Evolutionary conservation across 2,329 filamentous ascomycete species (phyloP).

Genomic region (Fusarium setosum): DNA sequence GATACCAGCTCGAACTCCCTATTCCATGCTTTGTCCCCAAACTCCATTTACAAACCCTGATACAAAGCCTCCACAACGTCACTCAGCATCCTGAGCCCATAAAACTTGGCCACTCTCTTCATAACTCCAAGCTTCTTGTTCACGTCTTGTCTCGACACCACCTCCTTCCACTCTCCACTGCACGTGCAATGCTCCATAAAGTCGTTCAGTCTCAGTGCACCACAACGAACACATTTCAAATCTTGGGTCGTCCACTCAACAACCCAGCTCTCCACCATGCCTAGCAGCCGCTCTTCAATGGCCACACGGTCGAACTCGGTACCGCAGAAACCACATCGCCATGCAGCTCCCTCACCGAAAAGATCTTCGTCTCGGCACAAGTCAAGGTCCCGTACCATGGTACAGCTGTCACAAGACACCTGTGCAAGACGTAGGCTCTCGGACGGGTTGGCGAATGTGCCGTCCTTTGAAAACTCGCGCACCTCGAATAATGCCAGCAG

Average conservation of each 20-base stretch:
- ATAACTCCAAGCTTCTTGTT: constrained; percentile 75
- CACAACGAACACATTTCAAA: constrained; percentile 79
- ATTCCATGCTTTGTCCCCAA: constrained; percentile 19
- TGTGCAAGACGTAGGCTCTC: constrained; percentile 78
- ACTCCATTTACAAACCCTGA: constrained; percentile 53
- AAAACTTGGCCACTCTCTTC: constrained; percentile 79
- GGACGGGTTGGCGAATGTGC: constrained; percentile 88
- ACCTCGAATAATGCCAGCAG: constrained; percentile 91
- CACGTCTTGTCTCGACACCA: constrained; percentile 74
- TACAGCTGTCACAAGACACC: constrained; percentile 90
- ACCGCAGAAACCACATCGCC: constrained; percentile 83
- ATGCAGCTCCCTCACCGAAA: constrained; percentile 65
- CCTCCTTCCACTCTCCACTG: constrained; percentile 85
- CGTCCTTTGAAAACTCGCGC: constrained; percentile 90
- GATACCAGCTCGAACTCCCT: constrained; percentile 33
- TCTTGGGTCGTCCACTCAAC: constrained; percentile 91
- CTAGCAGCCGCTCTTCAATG: constrained; percentile 86
- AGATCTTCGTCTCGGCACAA: constrained; percentile 91
- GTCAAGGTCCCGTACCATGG: constrained; percentile 87
- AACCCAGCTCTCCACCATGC: constrained; percentile 78
- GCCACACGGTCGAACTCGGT: constrained; percentile 80
- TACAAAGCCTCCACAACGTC: constrained; percentile 76
- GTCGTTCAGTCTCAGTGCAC: constrained; percentile 85
- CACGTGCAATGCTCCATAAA: constrained; percentile 98
- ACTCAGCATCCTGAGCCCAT: constrained; percentile 83